These are phyloP conservation scores for Phoenix dactylifera DNA, from an alignment of 176 grass and related monocot genomes.

Conservation along the genomic window DNA sequence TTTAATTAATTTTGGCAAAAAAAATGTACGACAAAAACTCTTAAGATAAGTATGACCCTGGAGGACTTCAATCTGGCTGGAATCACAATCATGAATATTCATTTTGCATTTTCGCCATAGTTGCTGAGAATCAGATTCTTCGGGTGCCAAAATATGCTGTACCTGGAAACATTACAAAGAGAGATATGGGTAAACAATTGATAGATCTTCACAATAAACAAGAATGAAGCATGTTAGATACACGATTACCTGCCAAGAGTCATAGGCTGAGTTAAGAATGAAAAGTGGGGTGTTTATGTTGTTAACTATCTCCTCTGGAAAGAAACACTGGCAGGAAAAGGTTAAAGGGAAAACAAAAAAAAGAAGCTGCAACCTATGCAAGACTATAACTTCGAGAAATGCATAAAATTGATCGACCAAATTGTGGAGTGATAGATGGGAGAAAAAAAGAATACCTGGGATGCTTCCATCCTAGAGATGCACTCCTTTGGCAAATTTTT, in stretches of 20 bases:
- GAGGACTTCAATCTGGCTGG: constrained; percentile 49
- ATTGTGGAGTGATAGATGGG: constrained; percentile 3
- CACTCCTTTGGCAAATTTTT: constrained; percentile 17
- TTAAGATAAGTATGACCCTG: constrained; percentile 39
- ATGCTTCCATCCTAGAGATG: constrained; percentile 11
- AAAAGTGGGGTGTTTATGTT: constrained; percentile 52
- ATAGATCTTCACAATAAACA: not conserved
- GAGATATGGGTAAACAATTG: not conserved
- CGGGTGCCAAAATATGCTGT: constrained; percentile 60
- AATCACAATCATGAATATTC: constrained; percentile 60
- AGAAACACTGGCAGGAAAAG: constrained; percentile 50
- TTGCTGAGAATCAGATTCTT: constrained; percentile 37
- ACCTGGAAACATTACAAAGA: constrained; percentile 21
- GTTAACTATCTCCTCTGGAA: constrained; percentile 66
- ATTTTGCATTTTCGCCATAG: constrained; percentile 57
- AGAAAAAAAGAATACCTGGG: constrained; percentile 4
- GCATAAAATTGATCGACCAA: not conserved
- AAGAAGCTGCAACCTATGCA: not conserved
- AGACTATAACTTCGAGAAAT: not conserved
- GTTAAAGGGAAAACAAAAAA: not conserved
- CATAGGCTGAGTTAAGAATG: constrained; percentile 79
- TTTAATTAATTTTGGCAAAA: not conserved
- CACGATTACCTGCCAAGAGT: constrained; percentile 68
- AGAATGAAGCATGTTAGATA: not conserved
- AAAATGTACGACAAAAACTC: not conserved